Conservation (phyloP, 129 eudicot genomes). For the Lonicera japonica region DNA sequence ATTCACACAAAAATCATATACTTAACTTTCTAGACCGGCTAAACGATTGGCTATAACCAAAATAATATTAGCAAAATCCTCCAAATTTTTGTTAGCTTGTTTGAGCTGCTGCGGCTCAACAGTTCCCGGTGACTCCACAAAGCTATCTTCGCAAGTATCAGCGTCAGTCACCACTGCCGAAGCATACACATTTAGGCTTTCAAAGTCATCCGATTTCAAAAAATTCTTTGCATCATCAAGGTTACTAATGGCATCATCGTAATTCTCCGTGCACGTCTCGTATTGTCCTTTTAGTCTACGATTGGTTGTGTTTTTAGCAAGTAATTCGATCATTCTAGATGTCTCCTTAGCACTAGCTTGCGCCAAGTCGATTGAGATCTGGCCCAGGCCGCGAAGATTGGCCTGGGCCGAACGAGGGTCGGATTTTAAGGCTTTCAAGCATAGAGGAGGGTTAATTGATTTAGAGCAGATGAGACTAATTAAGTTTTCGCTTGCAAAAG, state of each 20-base stretch:
- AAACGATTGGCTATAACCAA: conserved; percentile 23
- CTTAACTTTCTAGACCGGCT: conserved; percentile 5
- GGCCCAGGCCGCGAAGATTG: conserved; percentile 23
- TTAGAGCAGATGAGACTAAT: conserved; percentile 21
- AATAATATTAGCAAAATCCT: conserved; percentile 15
- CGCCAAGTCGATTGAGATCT: conserved; percentile 22
- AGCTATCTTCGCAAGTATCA: conserved; percentile 32
- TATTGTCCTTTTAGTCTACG: conserved; percentile 1
- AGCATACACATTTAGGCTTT: conserved; percentile 5
- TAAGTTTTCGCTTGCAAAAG: conserved; percentile 9
- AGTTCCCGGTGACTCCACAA: conserved; percentile 13
- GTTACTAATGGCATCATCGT: conserved; percentile 21
- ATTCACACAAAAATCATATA: too few species aligned
- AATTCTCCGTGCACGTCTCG: conserved; percentile 21
- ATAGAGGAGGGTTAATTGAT: conserved; percentile 27
- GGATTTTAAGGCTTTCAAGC: conserved; percentile 17
- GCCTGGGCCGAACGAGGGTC: conserved; percentile 29
- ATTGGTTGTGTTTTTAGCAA: conserved; percentile 5
- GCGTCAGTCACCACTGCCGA: conserved; percentile 27
- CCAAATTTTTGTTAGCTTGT: conserved; percentile 18
- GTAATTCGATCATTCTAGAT: conserved; percentile 8
- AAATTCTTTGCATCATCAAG: conserved; percentile 17
- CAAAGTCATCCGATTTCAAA: conserved; percentile 19
- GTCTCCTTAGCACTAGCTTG: conserved; percentile 20
- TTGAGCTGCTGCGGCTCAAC: conserved; percentile 25